Evolutionary conservation across 2,329 filamentous ascomycete species (phyloP), one percentile per base, ranked within the genome.

Genomic region (Cladophialophora yegresii): DNA sequence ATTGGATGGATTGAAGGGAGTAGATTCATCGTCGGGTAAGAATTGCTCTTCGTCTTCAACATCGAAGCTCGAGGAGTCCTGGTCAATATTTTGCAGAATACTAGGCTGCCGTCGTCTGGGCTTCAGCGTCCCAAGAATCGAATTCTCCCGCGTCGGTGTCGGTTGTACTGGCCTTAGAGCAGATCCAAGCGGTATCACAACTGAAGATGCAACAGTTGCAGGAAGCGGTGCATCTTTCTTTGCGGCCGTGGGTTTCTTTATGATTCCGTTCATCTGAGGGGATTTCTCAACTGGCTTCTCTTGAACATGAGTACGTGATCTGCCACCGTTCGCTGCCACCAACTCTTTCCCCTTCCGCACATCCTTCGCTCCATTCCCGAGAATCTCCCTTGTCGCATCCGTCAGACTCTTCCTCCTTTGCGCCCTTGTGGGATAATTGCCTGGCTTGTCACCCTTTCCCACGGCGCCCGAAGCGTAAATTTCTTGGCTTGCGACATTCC

Each of bases 391-490:
- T 7, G 65, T 70, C 32, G 66, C 62, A 20, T 61, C 54, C 22
- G 51, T 51, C 66, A 71, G 61, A 20, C 61, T 65, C 45, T 67
- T 69, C 50, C 64, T 63, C 40, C 68, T 65, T 45, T 71, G 70
- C 2, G 65, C 64, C 26, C 67, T 61, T 22, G 58, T 69, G 8
- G 69, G 69, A 63, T 69, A 66, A 23, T 56, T 62, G n/a, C 67
- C 69, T 4, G 68, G 69, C 54, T 66, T 66, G 57, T 71, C 70
- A 55, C 67, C 67, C 9, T 40, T 55, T 20, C 56, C 69, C 22
- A 71, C 66, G 2, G 63, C 70, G 16, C 70, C 70, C 22, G 69
- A 70, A n/a, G 69, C 69, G 60, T 69, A 71, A 23, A 71, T 67
- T 26, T 71, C 69, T 40, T 70, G 66, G 47, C 54, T 59, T 47